phyloP scores from a whole-genome alignment of 768 basidiomycete genomes.

The Cyathus striatus region DNA sequence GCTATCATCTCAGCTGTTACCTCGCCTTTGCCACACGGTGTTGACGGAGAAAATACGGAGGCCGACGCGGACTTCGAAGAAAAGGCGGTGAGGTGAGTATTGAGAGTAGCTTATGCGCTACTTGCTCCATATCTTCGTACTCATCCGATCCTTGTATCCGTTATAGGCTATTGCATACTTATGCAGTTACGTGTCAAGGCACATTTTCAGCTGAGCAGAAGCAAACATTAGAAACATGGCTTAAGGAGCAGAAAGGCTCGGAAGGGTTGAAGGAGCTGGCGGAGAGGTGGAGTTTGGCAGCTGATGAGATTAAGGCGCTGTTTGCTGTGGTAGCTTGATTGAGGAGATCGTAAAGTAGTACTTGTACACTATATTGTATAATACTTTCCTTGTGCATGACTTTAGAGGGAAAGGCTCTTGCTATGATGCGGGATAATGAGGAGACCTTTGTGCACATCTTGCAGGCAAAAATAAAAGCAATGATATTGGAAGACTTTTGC shows the following conservation, averaged over 20 bases:
- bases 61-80: constrained; percentile 63
- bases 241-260: constrained; percentile 15
- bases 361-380: too few relatives aligned
- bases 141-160: neutral
- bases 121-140: neutral
- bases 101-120: neutral
- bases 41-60: constrained; percentile 58
- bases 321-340: constrained; percentile 2
- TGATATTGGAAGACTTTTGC: too few relatives aligned
- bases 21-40: constrained; percentile 56
- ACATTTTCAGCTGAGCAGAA: constrained; percentile 20
- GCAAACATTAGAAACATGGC: constrained; percentile 18
- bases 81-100: constrained; percentile 48
- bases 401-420: too few relatives aligned
- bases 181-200: constrained; percentile 35
- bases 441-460: too few relatives aligned
- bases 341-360: too few relatives aligned
- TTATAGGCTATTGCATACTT: constrained; percentile 48
- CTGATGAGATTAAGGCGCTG: constrained; percentile 17
- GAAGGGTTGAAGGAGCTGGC: constrained; percentile 12
- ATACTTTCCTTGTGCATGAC: too few relatives aligned
- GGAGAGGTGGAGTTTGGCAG: constrained; percentile 22
- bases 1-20: constrained; percentile 48
- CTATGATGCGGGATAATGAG: too few relatives aligned
- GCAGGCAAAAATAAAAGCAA: too few relatives aligned